A percentile compares a stretch with the other conserved stretches of the same genome.
phyloP scores from a whole-genome alignment of 2,329 filamentous ascomycete species.

The Colletotrichum sp. region DNA sequence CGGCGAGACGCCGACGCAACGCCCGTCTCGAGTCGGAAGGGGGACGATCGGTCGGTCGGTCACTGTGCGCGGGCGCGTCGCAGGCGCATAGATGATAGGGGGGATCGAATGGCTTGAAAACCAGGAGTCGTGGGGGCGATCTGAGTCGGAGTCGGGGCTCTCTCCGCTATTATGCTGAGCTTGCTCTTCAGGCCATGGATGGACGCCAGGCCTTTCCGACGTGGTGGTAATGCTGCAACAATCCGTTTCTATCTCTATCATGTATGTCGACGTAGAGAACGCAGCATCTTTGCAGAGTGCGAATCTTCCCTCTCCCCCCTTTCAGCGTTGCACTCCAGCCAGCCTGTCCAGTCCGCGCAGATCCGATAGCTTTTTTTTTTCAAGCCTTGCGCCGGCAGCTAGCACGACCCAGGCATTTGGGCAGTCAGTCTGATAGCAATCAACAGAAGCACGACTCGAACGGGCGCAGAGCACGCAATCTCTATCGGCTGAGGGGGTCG shows the following conservation, averaged over 20 bases:
- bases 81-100: not conserved
- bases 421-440: not conserved
- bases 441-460: conserved; percentile 7
- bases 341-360: not conserved
- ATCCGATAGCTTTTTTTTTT: not conserved
- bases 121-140: not conserved
- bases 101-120: not conserved
- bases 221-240: not conserved
- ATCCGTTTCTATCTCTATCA: not conserved
- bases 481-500: not conserved
- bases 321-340: not conserved
- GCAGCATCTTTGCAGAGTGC: not conserved
- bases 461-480: conserved; percentile 13
- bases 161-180: not conserved
- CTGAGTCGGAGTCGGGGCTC: not conserved
- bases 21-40: conserved; percentile 1
- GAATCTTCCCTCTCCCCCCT: not conserved
- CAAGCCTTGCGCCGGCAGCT: not conserved
- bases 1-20: conserved; percentile 13
- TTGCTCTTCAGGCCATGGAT: not conserved
- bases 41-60: not conserved
- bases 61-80: not conserved
- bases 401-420: not conserved
- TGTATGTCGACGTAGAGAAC: not conserved
- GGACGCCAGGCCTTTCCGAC: not conserved